A percentile compares a stretch with the other conserved stretches of the same genome.
These are phyloP conservation scores for Pyrenophora teres DNA, from an alignment of 2,329 filamentous ascomycete species.

Conservation along the genomic window DNA sequence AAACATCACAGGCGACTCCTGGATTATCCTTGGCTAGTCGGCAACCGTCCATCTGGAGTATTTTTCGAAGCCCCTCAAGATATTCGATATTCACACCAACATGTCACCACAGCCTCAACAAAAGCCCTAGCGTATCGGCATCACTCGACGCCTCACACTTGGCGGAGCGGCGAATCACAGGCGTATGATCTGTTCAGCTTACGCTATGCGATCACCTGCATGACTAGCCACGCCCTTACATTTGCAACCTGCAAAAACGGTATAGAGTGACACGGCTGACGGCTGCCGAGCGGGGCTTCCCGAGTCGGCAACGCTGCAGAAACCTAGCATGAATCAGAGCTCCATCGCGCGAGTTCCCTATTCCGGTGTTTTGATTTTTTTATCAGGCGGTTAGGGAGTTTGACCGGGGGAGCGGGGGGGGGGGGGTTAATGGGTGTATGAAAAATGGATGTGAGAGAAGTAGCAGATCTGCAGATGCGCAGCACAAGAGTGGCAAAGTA, in stretches of 20 bases:
- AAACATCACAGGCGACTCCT: background rate
- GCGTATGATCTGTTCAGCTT: constrained; percentile 5
- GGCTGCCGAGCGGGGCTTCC: constrained; percentile 31
- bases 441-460: constrained; percentile 2
- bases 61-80: background rate
- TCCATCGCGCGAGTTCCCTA: constrained; percentile 7
- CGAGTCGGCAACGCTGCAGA: constrained; percentile 18
- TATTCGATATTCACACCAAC: background rate
- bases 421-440: too few relatives aligned
- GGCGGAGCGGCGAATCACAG: constrained; percentile 14
- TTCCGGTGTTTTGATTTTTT: constrained; percentile 5
- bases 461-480: background rate
- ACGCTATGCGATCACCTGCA: constrained; percentile 29
- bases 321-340: constrained; percentile 14
- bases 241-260: constrained; percentile 7
- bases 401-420: background rate
- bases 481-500: background rate
- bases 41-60: background rate
- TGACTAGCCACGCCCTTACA: constrained; percentile 23
- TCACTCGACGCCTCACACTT: constrained; percentile 2
- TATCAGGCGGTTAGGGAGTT: constrained; percentile 1
- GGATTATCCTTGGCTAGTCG: background rate
- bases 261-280: constrained; percentile 16
- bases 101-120: constrained; percentile 3
- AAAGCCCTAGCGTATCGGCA: constrained; percentile 5